Evolutionary conservation across 306 rosid genomes (phyloP).

Genomic region (Fagus sylvatica): DNA sequence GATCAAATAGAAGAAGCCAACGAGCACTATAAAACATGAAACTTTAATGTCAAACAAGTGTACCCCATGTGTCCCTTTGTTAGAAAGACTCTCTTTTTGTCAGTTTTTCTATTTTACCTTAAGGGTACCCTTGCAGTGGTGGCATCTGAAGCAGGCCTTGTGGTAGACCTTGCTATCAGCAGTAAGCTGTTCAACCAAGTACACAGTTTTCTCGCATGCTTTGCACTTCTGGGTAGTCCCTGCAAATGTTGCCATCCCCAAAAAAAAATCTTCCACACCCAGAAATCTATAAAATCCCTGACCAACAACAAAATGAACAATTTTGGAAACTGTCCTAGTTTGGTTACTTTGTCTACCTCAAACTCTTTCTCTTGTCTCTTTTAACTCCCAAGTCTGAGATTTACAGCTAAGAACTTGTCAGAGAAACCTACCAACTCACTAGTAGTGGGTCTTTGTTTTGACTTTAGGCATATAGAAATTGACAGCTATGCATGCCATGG

Average conservation of each 20-base stretch:
- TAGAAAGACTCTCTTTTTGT: neutral
- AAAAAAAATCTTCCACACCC: neutral
- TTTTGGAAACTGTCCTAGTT: neutral
- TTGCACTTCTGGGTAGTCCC: conserved; percentile 95
- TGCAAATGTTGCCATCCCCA: conserved; percentile 72
- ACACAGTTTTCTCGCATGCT: conserved; percentile 90
- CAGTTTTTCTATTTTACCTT: conserved; percentile 42
- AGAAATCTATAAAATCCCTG: conserved; percentile 15
- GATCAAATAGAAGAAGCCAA: conserved; percentile 4
- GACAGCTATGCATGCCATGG: conserved; percentile 37
- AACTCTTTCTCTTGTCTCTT: neutral
- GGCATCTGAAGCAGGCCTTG: conserved; percentile 90
- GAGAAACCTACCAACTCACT: conserved; percentile 16
- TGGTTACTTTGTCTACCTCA: conserved; percentile 11
- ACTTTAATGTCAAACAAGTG: neutral
- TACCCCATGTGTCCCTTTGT: neutral
- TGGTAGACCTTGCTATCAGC: conserved; percentile 86
- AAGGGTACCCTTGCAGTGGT: conserved; percentile 96
- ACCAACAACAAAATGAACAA: conserved; percentile 17
- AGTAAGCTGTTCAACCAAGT: conserved; percentile 82
- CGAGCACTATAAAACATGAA: conserved; percentile 7
- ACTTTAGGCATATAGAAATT: conserved; percentile 24
- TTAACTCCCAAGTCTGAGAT: conserved; percentile 18
- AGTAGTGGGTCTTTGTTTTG: conserved; percentile 25
- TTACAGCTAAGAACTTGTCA: conserved; percentile 37